Percentiles rank a stretch among this genome's conserved stretches.
phyloP scores from a whole-genome alignment of 495 filamentous ascomycete species.

The Penicillium salamii region DNA sequence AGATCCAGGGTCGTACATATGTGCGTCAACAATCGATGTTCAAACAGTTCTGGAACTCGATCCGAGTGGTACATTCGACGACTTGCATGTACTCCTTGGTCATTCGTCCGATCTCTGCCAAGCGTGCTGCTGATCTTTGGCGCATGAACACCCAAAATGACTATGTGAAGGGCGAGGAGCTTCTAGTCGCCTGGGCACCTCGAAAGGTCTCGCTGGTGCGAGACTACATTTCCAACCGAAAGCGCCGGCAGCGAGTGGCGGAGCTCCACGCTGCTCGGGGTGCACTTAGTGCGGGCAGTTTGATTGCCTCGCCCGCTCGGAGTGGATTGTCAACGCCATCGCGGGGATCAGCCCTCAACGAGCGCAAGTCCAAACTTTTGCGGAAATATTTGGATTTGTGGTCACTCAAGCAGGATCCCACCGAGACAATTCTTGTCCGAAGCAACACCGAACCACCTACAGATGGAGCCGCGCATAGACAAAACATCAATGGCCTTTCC shows the following conservation, averaged over 20 bases:
- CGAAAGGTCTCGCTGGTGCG: slow-evolving; percentile 82
- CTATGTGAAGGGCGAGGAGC: slow-evolving; percentile 93
- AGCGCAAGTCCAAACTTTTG: slow-evolving; percentile 57
- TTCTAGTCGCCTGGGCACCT: slow-evolving; percentile 77
- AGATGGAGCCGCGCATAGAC: slow-evolving; percentile 54
- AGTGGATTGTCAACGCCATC: slow-evolving; percentile 40
- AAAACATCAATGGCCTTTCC: slow-evolving; percentile 21
- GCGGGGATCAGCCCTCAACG: slow-evolving; percentile 47
- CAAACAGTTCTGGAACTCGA: slow-evolving; percentile 79
- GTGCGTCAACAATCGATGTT: slow-evolving; percentile 83
- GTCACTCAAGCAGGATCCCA: slow-evolving; percentile 71
- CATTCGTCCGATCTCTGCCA: slow-evolving; percentile 83
- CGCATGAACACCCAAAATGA: slow-evolving; percentile 92
- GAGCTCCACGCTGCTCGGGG: slow-evolving; percentile 80
- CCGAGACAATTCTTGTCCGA: slow-evolving; percentile 67
- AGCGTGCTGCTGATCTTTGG: slow-evolving; percentile 91
- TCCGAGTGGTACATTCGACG: slow-evolving; percentile 81
- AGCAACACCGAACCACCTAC: slow-evolving; percentile 72
- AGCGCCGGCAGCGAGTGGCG: slow-evolving; percentile 63
- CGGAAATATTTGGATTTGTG: slow-evolving; percentile 74
- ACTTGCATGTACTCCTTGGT: slow-evolving; percentile 80
- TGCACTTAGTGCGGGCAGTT: slow-evolving; percentile 52
- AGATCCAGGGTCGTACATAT: slow-evolving; percentile 81
- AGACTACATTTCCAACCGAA: slow-evolving; percentile 72
- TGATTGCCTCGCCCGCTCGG: slow-evolving; percentile 32